Conservation (phyloP, 73 alveolate genomes). For the Symbiodinium natans region DNA sequence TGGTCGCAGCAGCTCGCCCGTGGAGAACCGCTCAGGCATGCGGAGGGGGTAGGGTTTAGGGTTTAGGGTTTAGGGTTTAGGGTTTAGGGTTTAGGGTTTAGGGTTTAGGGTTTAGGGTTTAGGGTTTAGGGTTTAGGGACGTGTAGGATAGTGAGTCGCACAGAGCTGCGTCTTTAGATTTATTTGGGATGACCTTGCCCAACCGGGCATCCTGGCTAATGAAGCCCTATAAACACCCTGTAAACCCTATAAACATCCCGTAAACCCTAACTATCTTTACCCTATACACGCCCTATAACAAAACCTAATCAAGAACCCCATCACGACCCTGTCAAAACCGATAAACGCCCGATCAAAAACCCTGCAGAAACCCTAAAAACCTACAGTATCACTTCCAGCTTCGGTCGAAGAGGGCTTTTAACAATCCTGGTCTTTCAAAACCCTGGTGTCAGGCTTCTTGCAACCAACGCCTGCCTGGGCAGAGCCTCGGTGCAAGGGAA, state of each 20-base stretch:
- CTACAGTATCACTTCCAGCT: not conserved
- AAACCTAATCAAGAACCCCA: not conserved
- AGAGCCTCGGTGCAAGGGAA: too few relatives aligned
- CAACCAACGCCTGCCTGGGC: slow-evolving; percentile 4
- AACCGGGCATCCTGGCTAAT: not conserved
- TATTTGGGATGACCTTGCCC: not conserved
- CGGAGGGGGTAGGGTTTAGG: too few relatives aligned
- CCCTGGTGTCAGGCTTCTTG: not conserved
- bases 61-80: too few relatives aligned
- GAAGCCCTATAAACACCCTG: too few relatives aligned
- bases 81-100: too few relatives aligned
- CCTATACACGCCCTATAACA: not conserved
- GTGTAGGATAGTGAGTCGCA: too few relatives aligned
- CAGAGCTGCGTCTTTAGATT: too few relatives aligned
- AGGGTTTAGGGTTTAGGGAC: too few relatives aligned
- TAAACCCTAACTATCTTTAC: too few relatives aligned
- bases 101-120: too few relatives aligned
- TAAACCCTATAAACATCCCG: too few relatives aligned
- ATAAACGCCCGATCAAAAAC: not conserved
- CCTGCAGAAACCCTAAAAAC: not conserved
- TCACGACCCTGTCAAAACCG: not conserved
- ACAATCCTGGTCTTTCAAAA: not conserved
- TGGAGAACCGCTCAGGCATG: not conserved
- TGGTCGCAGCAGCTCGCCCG: slow-evolving; percentile 10
- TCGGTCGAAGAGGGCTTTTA: not conserved